Evolutionary conservation across 768 basidiomycete genomes (phyloP), one percentile per base, ranked within the genome.

Genomic region (Tricholoma saponaceum): DNA sequence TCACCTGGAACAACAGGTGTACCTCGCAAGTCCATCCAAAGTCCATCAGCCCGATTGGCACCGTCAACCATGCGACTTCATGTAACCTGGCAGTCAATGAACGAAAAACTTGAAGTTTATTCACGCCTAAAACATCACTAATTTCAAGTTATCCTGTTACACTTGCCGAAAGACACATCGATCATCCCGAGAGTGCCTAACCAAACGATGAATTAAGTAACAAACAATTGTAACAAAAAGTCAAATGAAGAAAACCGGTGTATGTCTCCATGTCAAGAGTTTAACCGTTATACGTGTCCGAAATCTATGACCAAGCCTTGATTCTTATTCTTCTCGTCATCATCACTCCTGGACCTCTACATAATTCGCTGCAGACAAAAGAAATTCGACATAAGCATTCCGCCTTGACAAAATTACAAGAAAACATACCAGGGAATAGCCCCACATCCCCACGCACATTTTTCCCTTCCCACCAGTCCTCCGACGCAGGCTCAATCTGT

Each of bases 381-480:
- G 3, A n/a, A 49, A 23, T 22, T 23, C 55, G 47, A 60, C 18
- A 18, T 60, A 33, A 59, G 25, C 20, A 41, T 5, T 10, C 13
- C 30, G 39, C 37, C 20, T 37, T 20, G n/a, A 41, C 7, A 57
- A 3, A 30, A 39, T 30, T 9, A 25, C 16, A 12, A 30, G 28
- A 58, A 25, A 9, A 72, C 83, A 43, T 61, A 90, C 88, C 87
- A 61, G 90, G 89, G 82, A 92, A 92, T 65, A 90, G 74, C 20
- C 90, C 91, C 51, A 76, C 65, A 37, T 81, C 73, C 1, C 87
- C 87, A 54, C 76, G 67, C 30, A 67, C 51, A 62, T 83, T 81
- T 64, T 72, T 81, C 3, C 92, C 91, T 60, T 85, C 78, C 92
- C 92, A 94, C 92, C 92, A 94, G 62, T 92, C 92, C n/a, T 92